phyloP scores from a whole-genome alignment of 352 stramenopile genomes.

The Globisporangium yorkense region DNA sequence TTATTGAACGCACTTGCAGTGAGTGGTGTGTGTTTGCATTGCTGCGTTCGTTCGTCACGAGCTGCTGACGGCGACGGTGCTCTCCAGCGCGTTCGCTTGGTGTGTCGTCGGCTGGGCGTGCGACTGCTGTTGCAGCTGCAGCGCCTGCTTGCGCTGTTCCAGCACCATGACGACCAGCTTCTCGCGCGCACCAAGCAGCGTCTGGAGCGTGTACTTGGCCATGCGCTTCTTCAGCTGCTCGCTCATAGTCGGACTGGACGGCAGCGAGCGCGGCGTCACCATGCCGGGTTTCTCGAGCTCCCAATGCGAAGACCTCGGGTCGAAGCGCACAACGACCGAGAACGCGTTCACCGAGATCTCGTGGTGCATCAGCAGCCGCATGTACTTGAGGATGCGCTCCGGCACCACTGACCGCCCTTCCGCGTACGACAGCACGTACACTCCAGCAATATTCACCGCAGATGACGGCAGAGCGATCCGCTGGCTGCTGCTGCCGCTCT shows the following conservation, averaged over 20 bases:
- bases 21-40: not conserved
- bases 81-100: not conserved
- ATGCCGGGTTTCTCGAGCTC: conserved; percentile 74
- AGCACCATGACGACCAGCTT: conserved; percentile 52
- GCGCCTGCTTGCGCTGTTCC: conserved; percentile 28
- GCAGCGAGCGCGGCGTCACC: conserved; percentile 69
- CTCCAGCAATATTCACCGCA: conserved; percentile 26
- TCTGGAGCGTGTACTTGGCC: conserved; percentile 72
- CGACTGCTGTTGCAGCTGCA: conserved; percentile 4
- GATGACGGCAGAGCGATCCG: conserved; percentile 7
- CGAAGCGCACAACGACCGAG: conserved; percentile 71
- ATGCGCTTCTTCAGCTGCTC: conserved; percentile 69
- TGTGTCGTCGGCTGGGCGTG: not conserved
- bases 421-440: conserved; percentile 77
- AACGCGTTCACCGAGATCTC: conserved; percentile 83
- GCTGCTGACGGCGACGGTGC: conserved; percentile 8
- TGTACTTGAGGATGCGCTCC: conserved; percentile 80
- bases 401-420: conserved; percentile 68
- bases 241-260: conserved; percentile 67
- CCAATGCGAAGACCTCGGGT: conserved; percentile 63
- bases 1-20: conserved; percentile 13
- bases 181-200: conserved; percentile 45
- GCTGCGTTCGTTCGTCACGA: conserved; percentile 3
- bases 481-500: conserved; percentile 9
- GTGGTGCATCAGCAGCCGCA: conserved; percentile 83